Conservation (phyloP, 371 early-diverging fungal genomes). For the Syncephalis plumigaleata region DNA sequence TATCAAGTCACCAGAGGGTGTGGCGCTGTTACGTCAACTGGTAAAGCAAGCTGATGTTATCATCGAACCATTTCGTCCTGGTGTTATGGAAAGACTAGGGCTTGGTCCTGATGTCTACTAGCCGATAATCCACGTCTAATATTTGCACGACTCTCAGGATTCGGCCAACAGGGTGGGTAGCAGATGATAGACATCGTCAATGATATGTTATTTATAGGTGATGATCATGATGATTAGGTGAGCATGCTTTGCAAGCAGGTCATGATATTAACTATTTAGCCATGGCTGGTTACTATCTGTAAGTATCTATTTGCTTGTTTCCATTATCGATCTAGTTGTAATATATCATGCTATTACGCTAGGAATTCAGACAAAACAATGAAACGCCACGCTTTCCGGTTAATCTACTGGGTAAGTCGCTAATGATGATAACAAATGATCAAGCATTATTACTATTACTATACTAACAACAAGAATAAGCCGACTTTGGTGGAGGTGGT, state of each 20-base stretch:
- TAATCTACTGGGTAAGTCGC: slow-evolving; percentile 30
- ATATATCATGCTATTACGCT: no score
- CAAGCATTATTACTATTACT: no score
- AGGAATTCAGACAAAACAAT: slow-evolving; percentile 38
- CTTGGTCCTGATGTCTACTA: slow-evolving; percentile 42
- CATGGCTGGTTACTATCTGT: slow-evolving; percentile 45
- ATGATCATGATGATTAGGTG: slow-evolving; percentile 4
- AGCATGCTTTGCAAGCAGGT: slow-evolving; percentile 36
- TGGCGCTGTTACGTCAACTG: slow-evolving; percentile 21
- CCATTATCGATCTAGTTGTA: no score
- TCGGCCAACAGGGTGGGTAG: slow-evolving; percentile 44
- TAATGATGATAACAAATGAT: not conserved
- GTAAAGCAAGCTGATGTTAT: slow-evolving; percentile 38
- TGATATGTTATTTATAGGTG: not conserved
- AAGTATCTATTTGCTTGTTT: slow-evolving; percentile 3
- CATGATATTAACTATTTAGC: slow-evolving; percentile 66
- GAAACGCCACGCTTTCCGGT: slow-evolving; percentile 41
- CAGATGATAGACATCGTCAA: no score
- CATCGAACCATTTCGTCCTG: slow-evolving; percentile 64
- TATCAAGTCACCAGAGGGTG: slow-evolving; percentile 30
- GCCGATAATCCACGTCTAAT: slow-evolving; percentile 35
- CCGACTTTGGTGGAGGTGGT: slow-evolving; percentile 65
- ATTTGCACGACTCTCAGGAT: slow-evolving; percentile 51
- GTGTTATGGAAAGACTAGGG: slow-evolving; percentile 50
- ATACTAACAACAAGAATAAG: no score